Evolutionary conservation across 2,329 filamentous ascomycete genomes (phyloP).

Genomic region (Aspergillus sp.): DNA sequence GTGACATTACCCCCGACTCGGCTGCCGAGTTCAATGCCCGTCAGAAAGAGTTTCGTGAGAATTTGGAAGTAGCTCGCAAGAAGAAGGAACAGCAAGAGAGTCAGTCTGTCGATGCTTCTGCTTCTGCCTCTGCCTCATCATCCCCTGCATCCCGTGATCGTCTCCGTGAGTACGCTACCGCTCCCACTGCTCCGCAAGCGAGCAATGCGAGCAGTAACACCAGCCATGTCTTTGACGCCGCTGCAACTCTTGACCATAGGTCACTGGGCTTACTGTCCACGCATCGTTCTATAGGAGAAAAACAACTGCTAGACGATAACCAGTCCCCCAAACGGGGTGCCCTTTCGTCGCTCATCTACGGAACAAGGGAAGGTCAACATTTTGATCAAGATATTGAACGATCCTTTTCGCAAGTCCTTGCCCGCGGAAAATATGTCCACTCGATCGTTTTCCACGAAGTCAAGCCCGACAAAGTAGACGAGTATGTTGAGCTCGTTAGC

Average conservation of each 20-base stretch:
- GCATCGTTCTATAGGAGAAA: constrained; percentile 50
- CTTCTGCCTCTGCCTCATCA: constrained; percentile 38
- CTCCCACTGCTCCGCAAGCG: constrained; percentile 41
- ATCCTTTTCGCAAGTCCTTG: constrained; percentile 90
- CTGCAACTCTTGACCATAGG: constrained; percentile 36
- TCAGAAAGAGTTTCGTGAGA: constrained; percentile 82
- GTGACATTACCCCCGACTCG: constrained; percentile 72
- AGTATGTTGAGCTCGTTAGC: constrained; percentile 86
- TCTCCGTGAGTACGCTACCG: constrained; percentile 31
- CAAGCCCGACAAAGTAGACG: constrained; percentile 90
- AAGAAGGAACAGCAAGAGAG: constrained; percentile 77
- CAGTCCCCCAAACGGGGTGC: constrained; percentile 64
- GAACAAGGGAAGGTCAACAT: constrained; percentile 90
- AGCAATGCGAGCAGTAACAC: constrained; percentile 41
- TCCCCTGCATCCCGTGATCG: constrained; percentile 27
- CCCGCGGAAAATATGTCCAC: constrained; percentile 96
- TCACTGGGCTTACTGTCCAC: constrained; percentile 59
- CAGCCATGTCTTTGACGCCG: constrained; percentile 35
- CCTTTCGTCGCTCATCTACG: constrained; percentile 87
- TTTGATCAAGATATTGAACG: constrained; percentile 94
- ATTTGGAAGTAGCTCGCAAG: constrained; percentile 70
- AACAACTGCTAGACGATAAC: constrained; percentile 55
- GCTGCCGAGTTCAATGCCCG: constrained; percentile 73
- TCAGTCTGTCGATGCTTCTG: constrained; percentile 55
- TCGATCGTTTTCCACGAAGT: constrained; percentile 96